Evolutionary conservation across 2,329 filamentous ascomycete genomes (phyloP).

Genomic region (Colletotrichum shisoi): DNA sequence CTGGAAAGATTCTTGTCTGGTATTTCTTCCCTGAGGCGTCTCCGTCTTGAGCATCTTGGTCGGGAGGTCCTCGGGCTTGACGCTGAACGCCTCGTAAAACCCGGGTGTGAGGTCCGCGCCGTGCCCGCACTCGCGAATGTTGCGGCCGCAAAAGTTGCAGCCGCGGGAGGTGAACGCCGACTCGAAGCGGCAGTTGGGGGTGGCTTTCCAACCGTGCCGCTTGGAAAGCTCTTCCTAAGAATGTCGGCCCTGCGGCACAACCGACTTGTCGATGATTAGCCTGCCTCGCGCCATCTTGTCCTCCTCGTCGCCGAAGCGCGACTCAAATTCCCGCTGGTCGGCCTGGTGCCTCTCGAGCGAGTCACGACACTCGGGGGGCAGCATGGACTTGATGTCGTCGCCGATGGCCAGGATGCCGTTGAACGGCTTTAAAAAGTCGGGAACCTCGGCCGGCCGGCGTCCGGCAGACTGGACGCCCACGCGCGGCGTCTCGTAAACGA

Average conservation of each 20-base stretch:
- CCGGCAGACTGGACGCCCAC: constrained; percentile 55
- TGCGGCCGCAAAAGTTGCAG: constrained; percentile 21
- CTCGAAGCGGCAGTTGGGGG: constrained; percentile 3
- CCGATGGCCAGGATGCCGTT: constrained; percentile 70
- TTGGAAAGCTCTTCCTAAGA: constrained; percentile 21
- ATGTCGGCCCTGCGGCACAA: constrained; percentile 58
- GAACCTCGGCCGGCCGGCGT: constrained; percentile 48
- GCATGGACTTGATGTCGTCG: constrained; percentile 69
- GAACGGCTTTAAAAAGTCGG: constrained; percentile 61
- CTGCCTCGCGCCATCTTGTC: constrained; percentile 60
- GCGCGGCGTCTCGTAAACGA: constrained; percentile 61
- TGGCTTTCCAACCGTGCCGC: neutral
- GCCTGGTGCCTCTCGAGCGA: constrained; percentile 74
- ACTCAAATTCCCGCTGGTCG: constrained; percentile 76
- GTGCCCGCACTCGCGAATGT: neutral
- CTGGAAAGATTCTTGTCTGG: neutral
- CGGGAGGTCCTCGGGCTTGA: neutral
- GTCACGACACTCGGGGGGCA: constrained; percentile 73
- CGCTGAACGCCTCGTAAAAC: neutral
- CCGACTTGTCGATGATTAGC: constrained; percentile 69
- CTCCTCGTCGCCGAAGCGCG: constrained; percentile 74
- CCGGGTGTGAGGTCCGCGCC: neutral
- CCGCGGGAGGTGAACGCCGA: neutral
- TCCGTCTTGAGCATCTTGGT: constrained; percentile 9
- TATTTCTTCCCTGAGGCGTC: neutral